Percentiles rank a stretch among this genome's conserved stretches.
These are phyloP conservation scores for Halophytophthora batemanensis DNA, from an alignment of 352 stramenopile genomes.

Conservation along the genomic window DNA sequence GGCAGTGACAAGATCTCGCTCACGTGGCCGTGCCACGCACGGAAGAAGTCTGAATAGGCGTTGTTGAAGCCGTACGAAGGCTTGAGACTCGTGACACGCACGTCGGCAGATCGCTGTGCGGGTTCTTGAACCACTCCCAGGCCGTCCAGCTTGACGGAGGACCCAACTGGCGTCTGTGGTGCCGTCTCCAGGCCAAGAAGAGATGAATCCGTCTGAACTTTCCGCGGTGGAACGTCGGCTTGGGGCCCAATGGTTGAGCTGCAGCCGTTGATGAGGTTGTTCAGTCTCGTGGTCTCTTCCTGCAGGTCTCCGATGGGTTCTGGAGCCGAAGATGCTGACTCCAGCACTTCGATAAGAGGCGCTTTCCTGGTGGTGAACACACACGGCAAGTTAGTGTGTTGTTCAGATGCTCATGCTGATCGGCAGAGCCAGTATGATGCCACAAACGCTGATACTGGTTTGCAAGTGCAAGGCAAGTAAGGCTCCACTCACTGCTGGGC, in stretches of 20 bases:
- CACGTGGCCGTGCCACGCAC: constrained; percentile 90
- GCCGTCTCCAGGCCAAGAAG: constrained; percentile 51
- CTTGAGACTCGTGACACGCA: constrained; percentile 45
- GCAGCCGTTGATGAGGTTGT: constrained; percentile 21
- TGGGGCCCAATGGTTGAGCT: not conserved
- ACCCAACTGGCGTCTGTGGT: constrained; percentile 4
- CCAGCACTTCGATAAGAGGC: constrained; percentile 84
- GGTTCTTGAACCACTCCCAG: not conserved
- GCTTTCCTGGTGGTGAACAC: constrained; percentile 25
- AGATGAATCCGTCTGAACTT: constrained; percentile 29
- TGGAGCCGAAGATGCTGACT: constrained; percentile 24
- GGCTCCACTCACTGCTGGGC: constrained; percentile 26
- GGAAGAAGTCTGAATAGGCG: constrained; percentile 91
- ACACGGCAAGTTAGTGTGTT: not conserved
- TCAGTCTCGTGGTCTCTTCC: constrained; percentile 20
- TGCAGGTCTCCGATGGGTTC: constrained; percentile 20
- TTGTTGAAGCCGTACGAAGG: constrained; percentile 94
- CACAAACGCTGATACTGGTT: not conserved
- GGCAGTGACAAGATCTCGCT: constrained; percentile 92
- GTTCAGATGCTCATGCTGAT: not conserved
- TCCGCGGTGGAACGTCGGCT: not conserved
- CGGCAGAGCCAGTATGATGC: not conserved
- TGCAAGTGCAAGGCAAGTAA: not conserved
- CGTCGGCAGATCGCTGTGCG: constrained; percentile 11
- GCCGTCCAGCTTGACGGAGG: constrained; percentile 14